Evolutionary conservation across 1,284 basidiomycete species (phyloP).

Genomic region (Ceratobasidium papillatum): DNA sequence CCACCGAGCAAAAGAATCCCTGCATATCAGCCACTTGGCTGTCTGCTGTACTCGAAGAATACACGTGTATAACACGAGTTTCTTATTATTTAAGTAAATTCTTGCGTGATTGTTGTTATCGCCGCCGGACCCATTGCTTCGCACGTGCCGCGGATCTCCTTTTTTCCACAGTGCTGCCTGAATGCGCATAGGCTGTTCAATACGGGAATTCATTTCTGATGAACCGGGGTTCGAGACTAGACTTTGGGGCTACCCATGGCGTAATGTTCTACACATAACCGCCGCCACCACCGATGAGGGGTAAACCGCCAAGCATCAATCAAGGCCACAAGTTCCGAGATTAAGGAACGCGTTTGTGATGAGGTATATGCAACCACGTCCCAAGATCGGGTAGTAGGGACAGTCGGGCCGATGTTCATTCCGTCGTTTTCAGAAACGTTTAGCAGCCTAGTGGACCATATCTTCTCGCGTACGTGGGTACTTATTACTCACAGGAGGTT

Average conservation of each 20-base stretch:
- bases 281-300: not conserved
- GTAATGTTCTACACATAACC: slow-evolving; percentile 19
- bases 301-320: not conserved
- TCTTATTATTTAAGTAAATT: slow-evolving; percentile 22
- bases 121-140: slow-evolving; percentile 24
- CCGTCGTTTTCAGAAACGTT: slow-evolving; percentile 1
- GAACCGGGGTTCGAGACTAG: not conserved
- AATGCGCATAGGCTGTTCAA: not conserved
- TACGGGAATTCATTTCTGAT: not conserved
- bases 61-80: slow-evolving; percentile 38
- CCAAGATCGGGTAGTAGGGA: slow-evolving; percentile 4
- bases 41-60: not conserved
- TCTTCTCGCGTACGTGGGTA: not conserved
- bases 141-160: slow-evolving; percentile 2
- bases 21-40: slow-evolving; percentile 11
- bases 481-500: not conserved
- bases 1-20: slow-evolving; percentile 18
- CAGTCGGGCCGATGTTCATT: slow-evolving; percentile 1
- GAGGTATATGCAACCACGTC: not conserved
- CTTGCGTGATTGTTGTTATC: slow-evolving; percentile 28
- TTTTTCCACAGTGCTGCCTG: not conserved
- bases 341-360: slow-evolving; percentile 9
- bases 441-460: not conserved
- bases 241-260: not conserved
- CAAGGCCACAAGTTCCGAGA: not conserved